These are phyloP conservation scores for Cenchrus purpureus DNA, from an alignment of 176 grass and related monocot genomes.

Conservation along the genomic window DNA sequence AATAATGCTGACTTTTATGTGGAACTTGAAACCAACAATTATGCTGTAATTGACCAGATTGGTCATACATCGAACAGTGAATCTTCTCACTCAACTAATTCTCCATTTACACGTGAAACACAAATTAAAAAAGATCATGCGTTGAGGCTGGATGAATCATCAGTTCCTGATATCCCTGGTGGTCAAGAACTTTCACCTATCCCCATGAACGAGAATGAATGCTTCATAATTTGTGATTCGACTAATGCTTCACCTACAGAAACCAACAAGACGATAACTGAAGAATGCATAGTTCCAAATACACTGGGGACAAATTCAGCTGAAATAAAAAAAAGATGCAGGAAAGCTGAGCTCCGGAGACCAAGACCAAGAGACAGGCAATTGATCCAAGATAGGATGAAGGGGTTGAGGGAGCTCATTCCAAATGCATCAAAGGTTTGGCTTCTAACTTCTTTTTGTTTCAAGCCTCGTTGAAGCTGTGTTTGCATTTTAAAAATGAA, in stretches of 20 bases:
- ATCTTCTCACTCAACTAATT: constrained; percentile 34
- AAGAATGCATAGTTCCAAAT: constrained; percentile 42
- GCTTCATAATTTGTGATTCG: constrained; percentile 29
- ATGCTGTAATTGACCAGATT: constrained; percentile 34
- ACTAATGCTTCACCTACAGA: constrained; percentile 17
- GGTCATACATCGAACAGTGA: constrained; percentile 22
- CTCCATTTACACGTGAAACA: constrained; percentile 42
- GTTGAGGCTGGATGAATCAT: constrained; percentile 29
- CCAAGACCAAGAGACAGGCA: constrained; percentile 80
- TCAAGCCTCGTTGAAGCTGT: constrained; percentile 8
- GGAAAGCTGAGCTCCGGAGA: constrained; percentile 48
- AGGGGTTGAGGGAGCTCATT: constrained; percentile 74
- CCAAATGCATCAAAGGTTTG: constrained; percentile 71
- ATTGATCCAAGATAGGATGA: constrained; percentile 80
- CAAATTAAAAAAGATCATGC: constrained; percentile 27
- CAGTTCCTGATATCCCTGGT: constrained; percentile 25
- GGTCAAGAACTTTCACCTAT: constrained; percentile 41
- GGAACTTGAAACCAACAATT: constrained; percentile 26
- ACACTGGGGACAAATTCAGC: constrained; percentile 33
- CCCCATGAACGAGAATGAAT: constrained; percentile 42
- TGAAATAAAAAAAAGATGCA: constrained; percentile 45
- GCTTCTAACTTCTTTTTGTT: constrained; percentile 30
- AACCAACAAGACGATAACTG: constrained; percentile 25
- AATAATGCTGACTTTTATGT: constrained; percentile 7
- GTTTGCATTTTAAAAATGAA: constrained; percentile 21